Conservation (phyloP, 2,329 filamentous ascomycete genomes). For the Aspergillus ibericus region DNA sequence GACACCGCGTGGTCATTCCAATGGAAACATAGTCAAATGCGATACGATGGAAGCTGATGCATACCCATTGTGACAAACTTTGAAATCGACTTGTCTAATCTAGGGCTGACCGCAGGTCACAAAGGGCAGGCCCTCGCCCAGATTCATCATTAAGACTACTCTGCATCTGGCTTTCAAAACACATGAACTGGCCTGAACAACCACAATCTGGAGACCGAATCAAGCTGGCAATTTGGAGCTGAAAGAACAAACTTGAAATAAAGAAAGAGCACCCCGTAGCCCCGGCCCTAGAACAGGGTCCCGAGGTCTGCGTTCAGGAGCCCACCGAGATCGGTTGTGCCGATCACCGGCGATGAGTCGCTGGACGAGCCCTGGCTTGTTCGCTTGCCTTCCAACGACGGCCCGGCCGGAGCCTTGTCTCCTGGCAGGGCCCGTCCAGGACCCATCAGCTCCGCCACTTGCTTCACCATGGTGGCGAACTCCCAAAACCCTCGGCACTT, state of each 20-base stretch:
- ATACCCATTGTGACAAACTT: not conserved
- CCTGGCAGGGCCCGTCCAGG: conserved; percentile 13
- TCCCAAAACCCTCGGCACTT: conserved; percentile 35
- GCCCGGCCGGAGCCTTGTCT: not conserved
- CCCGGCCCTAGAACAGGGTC: conserved; percentile 25
- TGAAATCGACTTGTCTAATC: not conserved
- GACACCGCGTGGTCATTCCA: not conserved
- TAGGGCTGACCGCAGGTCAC: not conserved
- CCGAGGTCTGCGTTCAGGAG: conserved; percentile 29
- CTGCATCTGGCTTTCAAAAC: not conserved
- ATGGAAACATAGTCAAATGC: not conserved
- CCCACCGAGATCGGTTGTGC: conserved; percentile 4
- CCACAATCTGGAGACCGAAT: not conserved
- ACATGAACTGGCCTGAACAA: not conserved
- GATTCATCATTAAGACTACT: not conserved
- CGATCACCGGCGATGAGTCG: conserved; percentile 9
- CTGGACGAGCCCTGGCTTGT: not conserved
- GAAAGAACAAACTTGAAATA: not conserved
- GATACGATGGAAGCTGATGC: not conserved
- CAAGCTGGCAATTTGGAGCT: not conserved
- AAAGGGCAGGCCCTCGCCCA: not conserved
- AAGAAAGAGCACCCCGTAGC: not conserved
- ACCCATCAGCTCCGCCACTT: conserved; percentile 34
- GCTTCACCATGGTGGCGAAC: conserved; percentile 37
- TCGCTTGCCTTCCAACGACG: not conserved